Evolutionary conservation across 805 yeast species (phyloP).

Genomic region (Zygotorulaspora florentina): DNA sequence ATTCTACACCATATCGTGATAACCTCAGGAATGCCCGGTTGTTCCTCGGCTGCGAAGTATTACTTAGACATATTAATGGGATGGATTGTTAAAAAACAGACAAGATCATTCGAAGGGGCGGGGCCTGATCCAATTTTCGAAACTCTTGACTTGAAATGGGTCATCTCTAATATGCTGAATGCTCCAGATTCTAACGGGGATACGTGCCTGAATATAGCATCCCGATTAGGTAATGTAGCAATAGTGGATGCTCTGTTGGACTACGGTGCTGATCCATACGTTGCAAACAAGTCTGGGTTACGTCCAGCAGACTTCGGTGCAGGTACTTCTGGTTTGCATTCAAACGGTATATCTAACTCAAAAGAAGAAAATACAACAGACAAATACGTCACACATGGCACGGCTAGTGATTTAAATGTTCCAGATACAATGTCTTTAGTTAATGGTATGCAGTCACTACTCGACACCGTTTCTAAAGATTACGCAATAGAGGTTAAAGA

Average conservation of each 20-base stretch:
- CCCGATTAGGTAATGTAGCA: constrained; percentile 77
- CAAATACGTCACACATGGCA: constrained; percentile 2
- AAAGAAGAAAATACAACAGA: constrained; percentile 5
- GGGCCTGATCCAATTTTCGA: constrained; percentile 43
- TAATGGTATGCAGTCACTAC: constrained; percentile 47
- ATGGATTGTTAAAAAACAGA: constrained; percentile 58
- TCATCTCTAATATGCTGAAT: constrained; percentile 70
- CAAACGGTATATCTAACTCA: constrained; percentile 10
- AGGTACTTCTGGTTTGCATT: constrained; percentile 24
- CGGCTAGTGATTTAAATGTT: constrained; percentile 9
- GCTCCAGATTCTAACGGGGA: constrained; percentile 93
- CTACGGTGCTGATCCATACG: constrained; percentile 78
- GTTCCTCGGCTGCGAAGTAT: constrained; percentile 68
- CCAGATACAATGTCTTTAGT: constrained; percentile 33
- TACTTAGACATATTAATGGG: constrained; percentile 68
- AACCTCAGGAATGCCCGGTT: constrained; percentile 71
- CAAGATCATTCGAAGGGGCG: constrained; percentile 14
- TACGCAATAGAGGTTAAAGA: constrained; percentile 53
- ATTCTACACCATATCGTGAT: constrained; percentile 82
- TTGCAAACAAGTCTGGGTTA: constrained; percentile 81
- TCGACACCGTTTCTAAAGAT: constrained; percentile 51
- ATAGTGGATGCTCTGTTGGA: constrained; percentile 77
- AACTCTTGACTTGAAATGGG: constrained; percentile 47
- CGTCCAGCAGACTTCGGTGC: constrained; percentile 83
- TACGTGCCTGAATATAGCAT: constrained; percentile 89